These are phyloP conservation scores for Cynanchum wilfordii DNA, from an alignment of 257 asterid species.

Conservation along the genomic window DNA sequence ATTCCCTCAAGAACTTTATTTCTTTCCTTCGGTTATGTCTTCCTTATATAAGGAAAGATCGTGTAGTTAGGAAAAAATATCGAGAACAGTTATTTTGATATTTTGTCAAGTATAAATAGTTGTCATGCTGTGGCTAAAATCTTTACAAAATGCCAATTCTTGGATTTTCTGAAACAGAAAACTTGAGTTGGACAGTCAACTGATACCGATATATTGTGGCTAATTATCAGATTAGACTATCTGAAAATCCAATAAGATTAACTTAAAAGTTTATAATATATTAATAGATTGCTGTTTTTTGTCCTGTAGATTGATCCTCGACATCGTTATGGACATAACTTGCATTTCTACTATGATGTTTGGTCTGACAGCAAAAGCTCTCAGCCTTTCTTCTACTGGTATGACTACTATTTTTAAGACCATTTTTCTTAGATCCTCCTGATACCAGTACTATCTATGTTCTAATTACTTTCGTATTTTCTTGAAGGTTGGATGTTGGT, in stretches of 20 bases:
- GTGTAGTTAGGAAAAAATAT: background rate
- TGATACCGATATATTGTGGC: background rate
- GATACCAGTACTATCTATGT: conserved; percentile 1
- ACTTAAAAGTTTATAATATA: background rate
- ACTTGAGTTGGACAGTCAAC: background rate
- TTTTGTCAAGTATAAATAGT: background rate
- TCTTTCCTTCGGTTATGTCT: background rate
- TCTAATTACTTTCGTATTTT: conserved; percentile 8
- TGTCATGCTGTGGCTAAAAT: background rate
- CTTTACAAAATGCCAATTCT: background rate
- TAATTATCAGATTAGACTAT: background rate
- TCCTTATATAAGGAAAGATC: background rate
- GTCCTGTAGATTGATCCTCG: conserved; percentile 65
- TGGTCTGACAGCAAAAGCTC: conserved; percentile 56
- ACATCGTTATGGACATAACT: conserved; percentile 72
- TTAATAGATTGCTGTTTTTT: conserved; percentile 2
- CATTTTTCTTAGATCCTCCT: background rate
- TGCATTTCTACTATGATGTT: conserved; percentile 55
- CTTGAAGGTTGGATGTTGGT: conserved; percentile 64
- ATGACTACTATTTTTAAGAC: conserved; percentile 10
- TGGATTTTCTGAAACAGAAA: background rate
- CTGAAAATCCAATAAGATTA: background rate
- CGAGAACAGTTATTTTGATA: background rate
- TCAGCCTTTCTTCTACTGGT: conserved; percentile 83
- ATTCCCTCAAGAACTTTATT: background rate